phyloP scores from a whole-genome alignment of 2,329 filamentous ascomycete genomes.

The Colletotrichum navitas region DNA sequence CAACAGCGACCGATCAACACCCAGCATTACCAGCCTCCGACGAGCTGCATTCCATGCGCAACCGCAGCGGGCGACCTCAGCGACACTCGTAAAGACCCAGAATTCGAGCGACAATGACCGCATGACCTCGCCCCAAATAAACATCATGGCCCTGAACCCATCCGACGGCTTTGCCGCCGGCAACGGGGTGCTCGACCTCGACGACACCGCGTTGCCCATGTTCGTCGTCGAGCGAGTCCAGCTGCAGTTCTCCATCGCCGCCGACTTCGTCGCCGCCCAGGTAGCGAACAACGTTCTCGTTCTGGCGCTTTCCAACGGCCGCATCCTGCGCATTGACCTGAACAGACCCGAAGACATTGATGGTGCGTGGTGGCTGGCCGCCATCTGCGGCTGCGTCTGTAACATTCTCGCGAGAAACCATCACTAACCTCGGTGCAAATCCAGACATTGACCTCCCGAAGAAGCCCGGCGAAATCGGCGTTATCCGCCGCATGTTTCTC shows the following conservation, averaged over 20 bases:
- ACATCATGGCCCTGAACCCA: slow-evolving; percentile 75
- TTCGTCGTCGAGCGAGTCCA: slow-evolving; percentile 95
- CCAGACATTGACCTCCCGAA: slow-evolving; percentile 96
- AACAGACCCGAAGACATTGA: slow-evolving; percentile 96
- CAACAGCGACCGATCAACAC: slow-evolving; percentile 31
- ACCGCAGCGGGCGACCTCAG: slow-evolving; percentile 16
- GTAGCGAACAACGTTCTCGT: slow-evolving; percentile 98
- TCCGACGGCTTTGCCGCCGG: slow-evolving; percentile 80
- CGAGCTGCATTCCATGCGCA: slow-evolving; percentile 33
- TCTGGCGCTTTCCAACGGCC: slow-evolving; percentile 89
- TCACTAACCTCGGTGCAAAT: slow-evolving; percentile 33
- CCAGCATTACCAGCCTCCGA: slow-evolving; percentile 31
- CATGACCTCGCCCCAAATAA: slow-evolving; percentile 23
- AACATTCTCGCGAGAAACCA: not conserved
- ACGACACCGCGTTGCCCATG: slow-evolving; percentile 80
- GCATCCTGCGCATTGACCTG: slow-evolving; percentile 93
- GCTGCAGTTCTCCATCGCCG: slow-evolving; percentile 93
- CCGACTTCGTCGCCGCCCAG: slow-evolving; percentile 95
- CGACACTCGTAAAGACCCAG: slow-evolving; percentile 19
- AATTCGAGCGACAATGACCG: slow-evolving; percentile 31
- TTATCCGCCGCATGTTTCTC: slow-evolving; percentile 96
- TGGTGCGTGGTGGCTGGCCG: slow-evolving; percentile 61
- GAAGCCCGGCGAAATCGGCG: slow-evolving; percentile 88
- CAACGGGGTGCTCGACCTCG: slow-evolving; percentile 66
- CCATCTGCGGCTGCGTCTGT: slow-evolving; percentile 36